A percentile compares a stretch with the other conserved stretches of the same genome.
Evolutionary conservation across 345 rosid species (phyloP).

Genomic region (Punica granatum): DNA sequence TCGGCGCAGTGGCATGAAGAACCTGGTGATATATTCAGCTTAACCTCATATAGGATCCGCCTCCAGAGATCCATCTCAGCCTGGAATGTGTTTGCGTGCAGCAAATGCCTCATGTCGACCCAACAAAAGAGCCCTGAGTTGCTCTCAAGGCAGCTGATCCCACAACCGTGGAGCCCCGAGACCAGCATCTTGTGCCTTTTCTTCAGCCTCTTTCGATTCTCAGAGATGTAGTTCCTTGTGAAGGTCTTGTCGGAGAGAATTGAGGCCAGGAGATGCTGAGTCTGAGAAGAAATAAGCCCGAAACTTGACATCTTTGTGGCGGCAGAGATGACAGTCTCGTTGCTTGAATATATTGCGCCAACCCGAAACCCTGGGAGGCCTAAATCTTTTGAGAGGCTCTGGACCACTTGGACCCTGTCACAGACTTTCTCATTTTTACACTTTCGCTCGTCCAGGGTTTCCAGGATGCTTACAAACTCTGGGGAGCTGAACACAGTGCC

Average conservation of each 20-base stretch:
- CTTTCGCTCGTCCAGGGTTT: conserved; percentile 29
- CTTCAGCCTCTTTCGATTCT: conserved; percentile 5
- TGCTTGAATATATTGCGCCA: conserved; percentile 46
- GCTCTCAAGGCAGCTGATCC: conserved; percentile 23
- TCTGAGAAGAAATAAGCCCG: conserved; percentile 47
- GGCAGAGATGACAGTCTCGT: conserved; percentile 33
- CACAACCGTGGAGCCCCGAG: conserved; percentile 21
- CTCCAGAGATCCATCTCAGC: conserved; percentile 36
- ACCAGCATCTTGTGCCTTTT: conserved; percentile 12
- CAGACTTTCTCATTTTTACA: conserved; percentile 13
- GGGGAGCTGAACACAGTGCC: conserved; percentile 38
- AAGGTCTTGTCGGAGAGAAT: conserved; percentile 10
- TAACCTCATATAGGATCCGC: conserved; percentile 24
- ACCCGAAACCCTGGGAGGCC: conserved; percentile 55
- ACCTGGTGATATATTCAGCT: conserved; percentile 29
- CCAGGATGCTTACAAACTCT: conserved; percentile 37
- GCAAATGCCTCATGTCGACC: conserved; percentile 27
- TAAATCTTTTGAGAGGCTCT: conserved; percentile 51
- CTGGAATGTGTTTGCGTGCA: conserved; percentile 21
- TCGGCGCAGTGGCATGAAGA: conserved; percentile 34
- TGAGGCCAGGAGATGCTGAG: conserved; percentile 36
- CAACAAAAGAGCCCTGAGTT: conserved; percentile 33
- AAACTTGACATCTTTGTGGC: conserved; percentile 58
- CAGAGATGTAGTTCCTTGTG: conserved; percentile 2
- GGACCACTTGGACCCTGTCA: conserved; percentile 34